phyloP scores from a whole-genome alignment of 2,329 filamentous ascomycete species.

The Diaporthe sp. region DNA sequence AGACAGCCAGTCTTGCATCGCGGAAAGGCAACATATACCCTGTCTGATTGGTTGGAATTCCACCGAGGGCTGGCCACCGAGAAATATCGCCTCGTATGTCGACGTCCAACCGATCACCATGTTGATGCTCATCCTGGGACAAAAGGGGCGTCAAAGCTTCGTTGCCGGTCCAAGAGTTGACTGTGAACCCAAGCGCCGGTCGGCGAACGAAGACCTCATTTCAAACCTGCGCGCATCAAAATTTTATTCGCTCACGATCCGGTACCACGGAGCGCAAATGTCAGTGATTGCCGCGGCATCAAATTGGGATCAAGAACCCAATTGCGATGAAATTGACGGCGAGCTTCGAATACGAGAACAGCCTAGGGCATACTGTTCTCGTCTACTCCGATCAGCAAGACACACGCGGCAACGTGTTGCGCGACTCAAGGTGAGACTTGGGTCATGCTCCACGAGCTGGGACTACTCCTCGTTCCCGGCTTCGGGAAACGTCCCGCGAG shows the following conservation, averaged over 20 bases:
- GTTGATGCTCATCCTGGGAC: constrained; percentile 14
- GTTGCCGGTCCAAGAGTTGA: not conserved
- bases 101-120: constrained; percentile 12
- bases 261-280: not conserved
- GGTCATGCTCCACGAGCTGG: constrained; percentile 31
- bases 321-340: not conserved
- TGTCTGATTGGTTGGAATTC: not conserved
- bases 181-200: not conserved
- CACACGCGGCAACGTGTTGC: not conserved
- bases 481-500: constrained; percentile 34
- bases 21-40: not conserved
- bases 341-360: constrained; percentile 14
- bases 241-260: not conserved
- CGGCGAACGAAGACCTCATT: not conserved
- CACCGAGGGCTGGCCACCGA: not conserved
- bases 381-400: constrained; percentile 1
- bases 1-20: not conserved
- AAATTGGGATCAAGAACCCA: not conserved
- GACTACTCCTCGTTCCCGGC: constrained; percentile 36
- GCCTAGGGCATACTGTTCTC: not conserved
- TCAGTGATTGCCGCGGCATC: constrained; percentile 8
- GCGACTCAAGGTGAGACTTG: constrained; percentile 21
- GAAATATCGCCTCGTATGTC: not conserved
- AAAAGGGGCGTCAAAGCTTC: constrained; percentile 8
- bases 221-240: constrained; percentile 4